Percentiles rank a stretch among this genome's conserved stretches.
phyloP scores from a whole-genome alignment of 75 land plant genomes.

The Pinus albicaulis region DNA sequence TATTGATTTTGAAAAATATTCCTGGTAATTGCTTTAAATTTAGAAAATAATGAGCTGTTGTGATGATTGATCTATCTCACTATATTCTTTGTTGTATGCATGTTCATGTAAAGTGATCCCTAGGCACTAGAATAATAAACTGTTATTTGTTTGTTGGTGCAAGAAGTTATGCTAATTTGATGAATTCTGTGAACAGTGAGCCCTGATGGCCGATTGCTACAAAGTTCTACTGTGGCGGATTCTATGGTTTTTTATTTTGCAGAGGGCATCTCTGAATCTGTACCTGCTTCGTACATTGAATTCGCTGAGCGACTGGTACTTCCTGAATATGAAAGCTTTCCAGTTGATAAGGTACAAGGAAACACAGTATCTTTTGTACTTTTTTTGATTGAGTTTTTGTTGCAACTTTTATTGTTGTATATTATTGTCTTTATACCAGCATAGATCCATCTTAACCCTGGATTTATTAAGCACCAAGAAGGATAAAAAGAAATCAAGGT shows the following conservation, averaged over 20 bases:
- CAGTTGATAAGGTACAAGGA: conserved; percentile 58
- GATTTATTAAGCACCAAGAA: too few relatives aligned
- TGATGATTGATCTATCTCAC: too few relatives aligned
- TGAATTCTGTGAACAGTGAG: conserved; percentile 56
- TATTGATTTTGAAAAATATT: background rate
- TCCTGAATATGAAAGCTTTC: conserved; percentile 57
- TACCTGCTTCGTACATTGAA: conserved; percentile 97
- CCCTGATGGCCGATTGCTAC: conserved; percentile 91
- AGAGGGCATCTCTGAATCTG: conserved; percentile 59
- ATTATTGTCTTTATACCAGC: background rate
- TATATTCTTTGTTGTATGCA: too few relatives aligned
- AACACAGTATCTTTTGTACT: background rate
- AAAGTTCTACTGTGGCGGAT: conserved; percentile 98
- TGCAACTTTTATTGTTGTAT: background rate
- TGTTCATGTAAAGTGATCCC: too few relatives aligned
- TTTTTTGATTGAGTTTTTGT: background rate
- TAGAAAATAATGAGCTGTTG: background rate
- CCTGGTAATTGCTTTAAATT: background rate
- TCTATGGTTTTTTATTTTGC: conserved; percentile 64
- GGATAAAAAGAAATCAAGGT: too few relatives aligned
- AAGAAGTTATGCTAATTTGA: conserved; percentile 8
- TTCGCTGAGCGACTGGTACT: conserved; percentile 96
- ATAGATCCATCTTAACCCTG: too few relatives aligned
- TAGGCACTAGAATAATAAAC: background rate
- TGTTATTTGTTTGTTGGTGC: background rate